Base-by-base conservation (phyloP, 129 eudicot species). In the Arctium minus region DNA sequence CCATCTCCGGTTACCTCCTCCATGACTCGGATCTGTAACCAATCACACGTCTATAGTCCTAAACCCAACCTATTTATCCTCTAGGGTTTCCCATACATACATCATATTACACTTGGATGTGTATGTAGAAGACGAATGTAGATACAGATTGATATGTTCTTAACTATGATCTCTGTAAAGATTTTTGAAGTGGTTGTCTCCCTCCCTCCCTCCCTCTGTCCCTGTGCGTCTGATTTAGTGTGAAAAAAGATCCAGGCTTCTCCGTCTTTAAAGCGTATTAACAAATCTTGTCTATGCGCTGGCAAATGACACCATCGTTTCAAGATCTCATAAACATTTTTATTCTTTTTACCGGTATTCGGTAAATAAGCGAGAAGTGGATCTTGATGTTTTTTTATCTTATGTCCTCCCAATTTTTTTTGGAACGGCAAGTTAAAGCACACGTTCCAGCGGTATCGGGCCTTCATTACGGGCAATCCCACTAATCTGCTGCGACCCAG, bases 1-100 rank as follows among this genome's bases (percentile, higher is more conserved):
- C 86, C 90, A 38, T 86, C 91, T 71, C 88, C 91, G 86, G 87
- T 79, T 78, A 80, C 70, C 80, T 92, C 94, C 84, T 86, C 94
- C 97, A 90, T 90, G 53, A 46, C 86, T 82, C 84, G 89, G 90
- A 93, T 92, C 86, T 78, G 87, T 42, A 39, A 73, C 67, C 70
- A 80, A 80, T 78, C 86, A 72, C 84, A 81, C 94, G 90, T 87
- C 79, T 88, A 86, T 62, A 37, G 72, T 38, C 64, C 31, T 81
- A 73, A 37, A 36, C 70, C 60, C n/a, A 53, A 36, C 11, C 4
- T 2, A 70, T 18, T 73, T 73, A 40, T 73, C 35, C 48, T 40
- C 77, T 73, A 73, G 77, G 77, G 77, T 73, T 73, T 73, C 60
- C 10, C 60, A 60, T 60, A 60, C 29, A 50, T 50, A 73, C 29